Conservation (phyloP, 169 alveolate species). For the Toxoplasma gondii region DNA sequence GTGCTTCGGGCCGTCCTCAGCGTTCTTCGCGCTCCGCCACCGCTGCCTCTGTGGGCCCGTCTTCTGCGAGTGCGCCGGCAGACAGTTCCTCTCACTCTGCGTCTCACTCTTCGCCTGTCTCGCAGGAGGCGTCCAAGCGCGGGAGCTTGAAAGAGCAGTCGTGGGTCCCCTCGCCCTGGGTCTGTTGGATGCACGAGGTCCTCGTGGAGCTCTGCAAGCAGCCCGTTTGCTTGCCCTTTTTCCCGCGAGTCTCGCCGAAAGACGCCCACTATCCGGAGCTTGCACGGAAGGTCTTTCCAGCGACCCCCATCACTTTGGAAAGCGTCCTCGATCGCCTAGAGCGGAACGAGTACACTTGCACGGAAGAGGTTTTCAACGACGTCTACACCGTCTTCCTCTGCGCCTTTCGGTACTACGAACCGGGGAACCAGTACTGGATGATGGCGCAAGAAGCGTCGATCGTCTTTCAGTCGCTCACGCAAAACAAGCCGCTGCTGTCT, state of each 20-base stretch:
- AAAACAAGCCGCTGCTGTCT: conserved; percentile 14
- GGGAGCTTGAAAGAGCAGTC: background rate
- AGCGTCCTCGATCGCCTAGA: conserved; percentile 50
- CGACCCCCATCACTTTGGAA: conserved; percentile 40
- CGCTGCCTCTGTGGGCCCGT: background rate
- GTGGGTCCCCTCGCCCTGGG: conserved; percentile 14
- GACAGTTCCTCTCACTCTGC: background rate
- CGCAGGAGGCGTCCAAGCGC: background rate
- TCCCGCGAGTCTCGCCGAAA: conserved; percentile 37
- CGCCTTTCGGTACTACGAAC: conserved; percentile 64
- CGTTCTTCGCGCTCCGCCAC: background rate
- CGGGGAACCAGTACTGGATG: conserved; percentile 67
- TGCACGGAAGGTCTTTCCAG: conserved; percentile 46
- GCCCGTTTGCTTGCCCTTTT: conserved; percentile 50
- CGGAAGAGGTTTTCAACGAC: conserved; percentile 60
- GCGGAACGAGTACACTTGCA: conserved; percentile 1
- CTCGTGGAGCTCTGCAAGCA: conserved; percentile 51
- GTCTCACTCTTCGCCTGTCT: background rate
- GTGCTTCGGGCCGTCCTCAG: background rate
- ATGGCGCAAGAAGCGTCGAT: conserved; percentile 59
- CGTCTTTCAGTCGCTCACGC: conserved; percentile 12
- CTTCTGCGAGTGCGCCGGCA: background rate
- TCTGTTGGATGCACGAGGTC: conserved; percentile 30
- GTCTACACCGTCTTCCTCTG: conserved; percentile 58
- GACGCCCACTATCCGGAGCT: conserved; percentile 41